Evolutionary conservation across 2,329 filamentous ascomycete species (phyloP), one percentile per base, ranked within the genome.

Genomic region (Diaporthe ilicicola): DNA sequence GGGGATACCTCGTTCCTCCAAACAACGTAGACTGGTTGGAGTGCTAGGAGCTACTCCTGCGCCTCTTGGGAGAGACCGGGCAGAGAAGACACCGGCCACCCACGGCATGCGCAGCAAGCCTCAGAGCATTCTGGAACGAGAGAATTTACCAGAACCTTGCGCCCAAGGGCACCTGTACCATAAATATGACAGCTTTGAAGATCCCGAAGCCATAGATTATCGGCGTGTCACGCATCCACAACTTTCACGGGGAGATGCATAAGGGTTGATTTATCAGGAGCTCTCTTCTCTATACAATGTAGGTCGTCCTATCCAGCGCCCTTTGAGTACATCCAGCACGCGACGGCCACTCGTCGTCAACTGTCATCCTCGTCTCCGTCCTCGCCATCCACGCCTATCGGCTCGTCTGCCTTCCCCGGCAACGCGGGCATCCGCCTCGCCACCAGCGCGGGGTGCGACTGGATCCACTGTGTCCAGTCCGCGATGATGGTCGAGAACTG

Each of bases 381-480:
- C 34, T 65, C 56, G 8, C 56, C 48, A 24, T 32, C 56, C 6
- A n/a, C 48, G 5, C 51, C 37, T 3, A 39, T 34, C 39, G 48
- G 29, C 39, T 37, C 54, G 12, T 66, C 27, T 10, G 15, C n/a
- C 59, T 64, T 37, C 19, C 22, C 59, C 7, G 70, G n/a, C 53
- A n/a, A 32, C 42, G 51, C 42, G 15, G 50, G 27, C 22, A 64
- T 8, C 44, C 56, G 50, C 56, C 37, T 65, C 13, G 71, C 69
- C 37, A 73, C 65, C 22, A 73, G 53, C 17, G 56, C 24, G 1
- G 69, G 71, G 39, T 73, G 71, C 29, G 69, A 29, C 51, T 71
- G 71, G n/a, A 73, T 65, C 92, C 92, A 94, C 77, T 93, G 93
- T 74, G 90, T 85, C 91, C 91, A 94, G 73, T 94, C 91, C 2